Evolutionary conservation across 192 early-diverging fungal genomes (phyloP).

Genomic region (Ambispora gerdemannii): DNA sequence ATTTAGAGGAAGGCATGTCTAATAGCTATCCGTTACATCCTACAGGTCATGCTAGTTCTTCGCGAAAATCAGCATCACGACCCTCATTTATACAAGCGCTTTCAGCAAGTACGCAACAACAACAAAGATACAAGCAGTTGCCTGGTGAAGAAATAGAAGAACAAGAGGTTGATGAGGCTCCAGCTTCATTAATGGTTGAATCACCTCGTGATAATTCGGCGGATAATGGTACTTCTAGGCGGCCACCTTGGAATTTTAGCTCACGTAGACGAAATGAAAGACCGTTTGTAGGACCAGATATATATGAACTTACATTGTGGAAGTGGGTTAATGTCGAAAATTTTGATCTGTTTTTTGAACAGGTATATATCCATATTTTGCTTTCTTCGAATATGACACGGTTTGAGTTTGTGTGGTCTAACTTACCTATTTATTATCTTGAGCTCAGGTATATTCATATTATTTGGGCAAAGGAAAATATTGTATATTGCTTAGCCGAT

Average conservation of each 20-base stretch:
- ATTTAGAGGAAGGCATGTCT: constrained; percentile 5
- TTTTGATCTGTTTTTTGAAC: constrained; percentile 76
- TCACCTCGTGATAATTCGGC: constrained; percentile 32
- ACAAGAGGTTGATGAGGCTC: constrained; percentile 46
- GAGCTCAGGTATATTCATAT: constrained; percentile 72
- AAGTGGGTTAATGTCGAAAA: constrained; percentile 84
- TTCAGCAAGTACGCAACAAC: background rate
- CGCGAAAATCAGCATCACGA: background rate
- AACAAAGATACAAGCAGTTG: constrained; percentile 19
- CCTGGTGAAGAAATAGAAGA: constrained; percentile 1
- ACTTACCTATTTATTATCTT: background rate
- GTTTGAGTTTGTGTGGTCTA: too few species aligned
- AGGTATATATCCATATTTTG: constrained; percentile 31
- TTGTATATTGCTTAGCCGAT: constrained; percentile 73
- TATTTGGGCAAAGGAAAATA: constrained; percentile 85
- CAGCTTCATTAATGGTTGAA: constrained; percentile 64
- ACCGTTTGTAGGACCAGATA: constrained; percentile 41
- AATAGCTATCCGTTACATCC: constrained; percentile 16
- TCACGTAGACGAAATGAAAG: constrained; percentile 22
- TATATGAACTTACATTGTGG: constrained; percentile 65
- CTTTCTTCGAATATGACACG: too few species aligned
- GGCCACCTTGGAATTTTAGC: constrained; percentile 31
- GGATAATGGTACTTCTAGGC: constrained; percentile 21
- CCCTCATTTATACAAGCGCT: constrained; percentile 12
- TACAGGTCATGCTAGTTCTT: background rate